Conservation (phyloP, 2,329 filamentous ascomycete species). For the Nemania diffusa region DNA sequence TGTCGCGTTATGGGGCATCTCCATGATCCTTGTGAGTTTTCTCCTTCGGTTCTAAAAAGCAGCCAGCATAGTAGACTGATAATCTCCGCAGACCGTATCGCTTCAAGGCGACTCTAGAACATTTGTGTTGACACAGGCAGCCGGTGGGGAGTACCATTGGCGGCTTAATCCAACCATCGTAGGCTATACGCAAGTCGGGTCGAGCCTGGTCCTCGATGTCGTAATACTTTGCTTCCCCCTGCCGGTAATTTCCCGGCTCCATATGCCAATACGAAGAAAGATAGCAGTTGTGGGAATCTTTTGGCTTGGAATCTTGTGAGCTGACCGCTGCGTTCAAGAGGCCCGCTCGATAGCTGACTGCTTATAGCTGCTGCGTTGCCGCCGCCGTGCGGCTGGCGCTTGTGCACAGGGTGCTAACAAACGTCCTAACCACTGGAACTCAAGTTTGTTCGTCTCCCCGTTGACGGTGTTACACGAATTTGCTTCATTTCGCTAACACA, state of each 20-base stretch:
- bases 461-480: background rate
- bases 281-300: background rate
- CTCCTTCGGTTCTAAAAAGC: too few relatives aligned
- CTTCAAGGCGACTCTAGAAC: background rate
- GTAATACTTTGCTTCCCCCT: background rate
- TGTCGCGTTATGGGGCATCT: background rate
- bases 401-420: background rate
- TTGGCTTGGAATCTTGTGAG: background rate
- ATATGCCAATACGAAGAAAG: background rate
- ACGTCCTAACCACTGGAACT: background rate
- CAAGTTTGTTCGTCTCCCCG: background rate
- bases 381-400: conserved; percentile 15
- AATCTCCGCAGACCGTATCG: too few relatives aligned
- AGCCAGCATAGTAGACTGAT: too few relatives aligned
- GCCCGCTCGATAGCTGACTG: background rate
- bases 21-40: background rate
- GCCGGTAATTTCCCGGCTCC: background rate
- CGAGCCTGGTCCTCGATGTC: background rate
- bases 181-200: background rate
- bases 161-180: background rate
- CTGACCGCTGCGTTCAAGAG: background rate
- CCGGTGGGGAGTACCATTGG: background rate
- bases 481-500: background rate
- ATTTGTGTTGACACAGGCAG: too few relatives aligned
- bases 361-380: background rate